Conservation (phyloP, 108 stramenopile species). For the Parmales sp. region DNA sequence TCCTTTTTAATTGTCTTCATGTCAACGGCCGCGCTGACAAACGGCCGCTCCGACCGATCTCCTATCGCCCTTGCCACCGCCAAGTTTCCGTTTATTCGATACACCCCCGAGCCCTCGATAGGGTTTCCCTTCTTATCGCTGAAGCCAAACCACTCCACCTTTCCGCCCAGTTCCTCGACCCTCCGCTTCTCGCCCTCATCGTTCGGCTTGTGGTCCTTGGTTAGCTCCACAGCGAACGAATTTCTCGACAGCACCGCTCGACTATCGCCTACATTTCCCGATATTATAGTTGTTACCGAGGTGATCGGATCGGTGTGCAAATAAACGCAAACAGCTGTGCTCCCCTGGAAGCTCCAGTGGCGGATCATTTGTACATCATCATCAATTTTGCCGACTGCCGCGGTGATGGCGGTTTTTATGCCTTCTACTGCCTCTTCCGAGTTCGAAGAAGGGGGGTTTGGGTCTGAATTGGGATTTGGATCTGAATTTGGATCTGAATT, state of each 20-base stretch:
- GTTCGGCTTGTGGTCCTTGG: conserved; percentile 77
- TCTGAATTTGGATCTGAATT: background rate
- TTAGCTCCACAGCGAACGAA: conserved; percentile 56
- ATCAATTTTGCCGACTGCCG: conserved; percentile 38
- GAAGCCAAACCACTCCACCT: conserved; percentile 48
- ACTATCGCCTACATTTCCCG: conserved; percentile 93
- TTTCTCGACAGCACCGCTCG: conserved; percentile 67
- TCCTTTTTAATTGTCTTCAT: conserved; percentile 26
- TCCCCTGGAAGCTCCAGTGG: conserved; percentile 72
- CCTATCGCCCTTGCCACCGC: conserved; percentile 86
- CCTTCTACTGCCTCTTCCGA: background rate
- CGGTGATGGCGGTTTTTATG: conserved; percentile 8
- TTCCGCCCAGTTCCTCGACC: conserved; percentile 62
- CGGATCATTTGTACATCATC: conserved; percentile 42
- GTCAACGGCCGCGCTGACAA: conserved; percentile 68
- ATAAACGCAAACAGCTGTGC: conserved; percentile 73
- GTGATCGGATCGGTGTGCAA: conserved; percentile 45
- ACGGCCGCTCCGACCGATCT: conserved; percentile 78
- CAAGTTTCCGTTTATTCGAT: conserved; percentile 88
- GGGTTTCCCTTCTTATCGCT: conserved; percentile 29
- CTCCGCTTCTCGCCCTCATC: conserved; percentile 46
- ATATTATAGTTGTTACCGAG: conserved; percentile 53
- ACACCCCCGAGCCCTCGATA: conserved; percentile 59
- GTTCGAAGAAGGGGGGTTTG: background rate
- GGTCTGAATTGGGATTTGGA: background rate